A percentile compares a stretch with the other conserved stretches of the same genome.
phyloP scores from a whole-genome alignment of 352 stramenopile genomes.

The Globisporangium solare region DNA sequence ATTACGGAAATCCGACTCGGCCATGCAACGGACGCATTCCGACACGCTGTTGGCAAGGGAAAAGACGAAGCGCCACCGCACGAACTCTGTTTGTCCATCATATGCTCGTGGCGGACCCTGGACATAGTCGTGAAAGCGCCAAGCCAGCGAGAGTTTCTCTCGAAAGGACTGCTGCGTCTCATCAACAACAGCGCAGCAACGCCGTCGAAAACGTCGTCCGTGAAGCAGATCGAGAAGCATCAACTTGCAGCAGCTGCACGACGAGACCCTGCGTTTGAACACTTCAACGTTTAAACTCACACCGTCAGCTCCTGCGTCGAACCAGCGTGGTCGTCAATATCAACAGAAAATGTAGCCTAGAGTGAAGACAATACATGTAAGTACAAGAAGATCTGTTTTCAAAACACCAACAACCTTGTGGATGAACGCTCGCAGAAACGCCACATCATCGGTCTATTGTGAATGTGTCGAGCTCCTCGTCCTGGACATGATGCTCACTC shows the following conservation, averaged over 20 bases:
- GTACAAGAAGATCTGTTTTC: neutral
- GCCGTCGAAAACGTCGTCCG: no score
- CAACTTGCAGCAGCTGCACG: neutral
- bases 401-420: no score
- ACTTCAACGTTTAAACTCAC: conserved; percentile 1
- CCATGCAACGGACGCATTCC: conserved; percentile 48
- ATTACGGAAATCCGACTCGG: conserved; percentile 51
- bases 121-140: conserved; percentile 46
- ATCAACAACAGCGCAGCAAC: conserved; percentile 7
- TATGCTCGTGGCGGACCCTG: conserved; percentile 57
- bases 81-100: conserved; percentile 54
- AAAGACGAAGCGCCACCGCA: conserved; percentile 17
- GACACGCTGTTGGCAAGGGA: conserved; percentile 14
- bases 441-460: conserved; percentile 30
- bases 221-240: neutral
- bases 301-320: neutral
- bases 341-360: no score
- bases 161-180: conserved; percentile 37
- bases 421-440: no score
- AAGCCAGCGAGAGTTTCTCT: conserved; percentile 54
- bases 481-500: conserved; percentile 36
- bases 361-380: no score
- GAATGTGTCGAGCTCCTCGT: conserved; percentile 57
- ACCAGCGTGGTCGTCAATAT: neutral
- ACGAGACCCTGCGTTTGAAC: neutral